Base-by-base conservation (phyloP, 2,329 filamentous ascomycete species). In the Colletotrichum noveboracense region DNA sequence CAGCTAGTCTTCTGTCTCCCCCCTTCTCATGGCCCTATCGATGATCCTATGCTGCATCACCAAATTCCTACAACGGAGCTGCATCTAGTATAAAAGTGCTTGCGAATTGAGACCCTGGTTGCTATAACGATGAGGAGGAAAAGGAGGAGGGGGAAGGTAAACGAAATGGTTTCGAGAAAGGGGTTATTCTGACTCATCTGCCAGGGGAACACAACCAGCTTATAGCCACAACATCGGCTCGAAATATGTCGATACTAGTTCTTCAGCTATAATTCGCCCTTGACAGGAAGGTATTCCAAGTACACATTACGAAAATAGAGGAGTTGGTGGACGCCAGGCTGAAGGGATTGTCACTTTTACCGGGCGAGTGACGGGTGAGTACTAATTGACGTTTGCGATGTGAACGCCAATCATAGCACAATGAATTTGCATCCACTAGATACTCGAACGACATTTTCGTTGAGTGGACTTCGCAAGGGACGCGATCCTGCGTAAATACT, bases 221-320 rank as follows among this genome's bases (percentile, higher is more conserved):
- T 18, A 43, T 43, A 4, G 1, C 18, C 18, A 43, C n/a, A 9
- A 43, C 0, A 6, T 43, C 38, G 36, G 9, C 38, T 43, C 18
- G 16, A 43, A 43, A 43, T 18, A 8, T 9, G 36, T 43, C 6
- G 18, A 1, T 9, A 6, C 8, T 6, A 2, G n/a, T 0, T 43
- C 1, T 43, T 43, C 2, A n/a, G 18, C 8, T 43, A 43, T 43
- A 5, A n/a, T 10, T 6, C 0, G 18, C 18, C 16, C 18, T 43
- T 2, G 1, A 1, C 2, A 43, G 16, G 18, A n/a, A 43, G 0
- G 0, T 43, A 43, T 43, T 3, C 16, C 2, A 0, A n/a, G 5
- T n/a, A 6, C 2, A 43, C 18, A 43, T 3, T 9, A 43, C 2
- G 1, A 10, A 16, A 4, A 43, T 0, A 43, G 38, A 6, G 18